Conservation (phyloP, 495 filamentous ascomycete species). For the Talaromyces proteolyticus region DNA sequence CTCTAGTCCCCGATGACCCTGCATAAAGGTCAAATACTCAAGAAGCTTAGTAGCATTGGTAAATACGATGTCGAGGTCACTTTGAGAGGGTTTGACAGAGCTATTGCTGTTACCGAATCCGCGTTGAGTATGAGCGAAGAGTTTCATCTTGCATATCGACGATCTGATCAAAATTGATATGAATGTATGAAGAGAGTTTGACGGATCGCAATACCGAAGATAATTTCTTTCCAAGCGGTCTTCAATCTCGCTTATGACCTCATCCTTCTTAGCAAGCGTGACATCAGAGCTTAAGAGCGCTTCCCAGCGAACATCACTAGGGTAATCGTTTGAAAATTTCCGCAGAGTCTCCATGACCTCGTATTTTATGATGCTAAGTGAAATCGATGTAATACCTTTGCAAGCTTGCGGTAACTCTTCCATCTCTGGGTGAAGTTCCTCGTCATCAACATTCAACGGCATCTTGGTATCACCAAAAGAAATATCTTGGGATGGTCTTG, state of each 20-base stretch:
- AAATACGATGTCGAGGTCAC: not conserved
- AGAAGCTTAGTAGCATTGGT: not conserved
- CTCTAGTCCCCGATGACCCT: not conserved
- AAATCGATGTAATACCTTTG: not conserved
- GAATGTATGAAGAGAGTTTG: not conserved
- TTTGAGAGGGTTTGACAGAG: not conserved
- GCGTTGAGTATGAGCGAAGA: not conserved
- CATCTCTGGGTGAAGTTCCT: not conserved
- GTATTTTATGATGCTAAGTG: not conserved
- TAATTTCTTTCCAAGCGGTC: not conserved
- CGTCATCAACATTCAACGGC: not conserved
- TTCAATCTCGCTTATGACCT: not conserved
- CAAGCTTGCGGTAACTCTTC: not conserved
- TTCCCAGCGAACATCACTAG: not conserved
- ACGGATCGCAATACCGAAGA: not conserved
- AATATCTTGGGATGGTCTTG: not conserved
- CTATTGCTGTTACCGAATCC: not conserved
- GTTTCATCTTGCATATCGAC: not conserved
- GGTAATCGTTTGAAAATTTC: not conserved
- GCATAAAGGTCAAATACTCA: not conserved
- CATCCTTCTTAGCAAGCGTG: not conserved
- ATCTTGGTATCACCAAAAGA: not conserved
- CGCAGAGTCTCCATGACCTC: not conserved
- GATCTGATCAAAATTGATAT: not conserved
- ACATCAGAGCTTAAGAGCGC: not conserved